A percentile compares a stretch with the other conserved stretches of the same genome.
These are phyloP conservation scores for Chalciporus piperatoides DNA, from an alignment of 1,284 basidiomycete species.

Conservation along the genomic window DNA sequence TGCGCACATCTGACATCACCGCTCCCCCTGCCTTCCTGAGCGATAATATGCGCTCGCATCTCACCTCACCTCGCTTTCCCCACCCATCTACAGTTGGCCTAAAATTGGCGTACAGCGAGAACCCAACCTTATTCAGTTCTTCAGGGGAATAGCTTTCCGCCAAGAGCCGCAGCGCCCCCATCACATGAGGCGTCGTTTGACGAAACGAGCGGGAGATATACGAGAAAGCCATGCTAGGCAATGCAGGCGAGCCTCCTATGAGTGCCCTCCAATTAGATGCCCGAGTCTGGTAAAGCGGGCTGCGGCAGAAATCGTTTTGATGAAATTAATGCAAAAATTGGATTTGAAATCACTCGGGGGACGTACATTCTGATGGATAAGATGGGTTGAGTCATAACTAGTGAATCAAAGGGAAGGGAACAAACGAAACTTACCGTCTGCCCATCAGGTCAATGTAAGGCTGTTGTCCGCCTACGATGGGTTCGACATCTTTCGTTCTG, in stretches of 20 bases:
- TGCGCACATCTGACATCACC: conserved; percentile 7
- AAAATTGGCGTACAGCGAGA: conserved; percentile 73
- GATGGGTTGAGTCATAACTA: background rate
- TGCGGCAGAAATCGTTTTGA: conserved; percentile 30
- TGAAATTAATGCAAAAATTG: background rate
- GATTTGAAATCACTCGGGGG: background rate
- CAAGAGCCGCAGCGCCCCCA: conserved; percentile 80
- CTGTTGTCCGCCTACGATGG: conserved; percentile 64
- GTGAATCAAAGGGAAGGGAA: background rate
- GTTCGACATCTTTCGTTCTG: conserved; percentile 52
- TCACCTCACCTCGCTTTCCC: conserved; percentile 69
- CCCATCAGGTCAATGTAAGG: conserved; percentile 93
- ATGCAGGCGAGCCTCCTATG: conserved; percentile 64
- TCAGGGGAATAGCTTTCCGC: conserved; percentile 62
- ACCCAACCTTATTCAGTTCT: conserved; percentile 69
- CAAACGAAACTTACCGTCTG: conserved; percentile 56
- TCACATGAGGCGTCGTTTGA: conserved; percentile 68
- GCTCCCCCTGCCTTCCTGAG: conserved; percentile 41
- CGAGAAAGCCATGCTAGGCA: conserved; percentile 70
- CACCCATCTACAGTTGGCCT: conserved; percentile 69
- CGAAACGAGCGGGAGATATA: conserved; percentile 82
- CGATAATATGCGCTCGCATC: conserved; percentile 56
- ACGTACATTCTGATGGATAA: conserved; percentile 47
- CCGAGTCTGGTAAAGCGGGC: conserved; percentile 77
- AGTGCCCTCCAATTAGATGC: conserved; percentile 79